A percentile compares a stretch with the other conserved stretches of the same genome.
Evolutionary conservation across 164 flowering plant species (phyloP).

Genomic region (Tetracentron sinense): DNA sequence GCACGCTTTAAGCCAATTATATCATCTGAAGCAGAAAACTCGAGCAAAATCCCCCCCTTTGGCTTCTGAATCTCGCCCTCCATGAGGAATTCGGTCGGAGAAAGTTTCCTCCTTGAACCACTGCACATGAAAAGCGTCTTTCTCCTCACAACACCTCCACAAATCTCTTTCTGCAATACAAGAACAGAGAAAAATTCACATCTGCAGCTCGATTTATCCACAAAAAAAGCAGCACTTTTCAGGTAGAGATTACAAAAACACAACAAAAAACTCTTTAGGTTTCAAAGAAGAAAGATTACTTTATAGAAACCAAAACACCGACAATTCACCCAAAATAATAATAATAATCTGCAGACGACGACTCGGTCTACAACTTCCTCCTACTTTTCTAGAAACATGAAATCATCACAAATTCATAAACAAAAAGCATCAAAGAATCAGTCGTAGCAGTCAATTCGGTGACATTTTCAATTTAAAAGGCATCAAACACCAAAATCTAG

Average conservation of each 20-base stretch:
- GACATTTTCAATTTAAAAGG: too few relatives aligned
- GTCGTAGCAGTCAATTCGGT: too few relatives aligned
- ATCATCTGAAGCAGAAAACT: conserved; percentile 18
- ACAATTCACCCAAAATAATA: too few relatives aligned
- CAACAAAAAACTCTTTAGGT: neutral
- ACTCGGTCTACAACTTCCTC: too few relatives aligned
- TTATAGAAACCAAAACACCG: too few relatives aligned
- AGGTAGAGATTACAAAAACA: neutral
- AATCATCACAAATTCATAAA: too few relatives aligned
- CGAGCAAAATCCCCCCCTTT: conserved; percentile 10
- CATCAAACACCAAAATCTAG: too few relatives aligned
- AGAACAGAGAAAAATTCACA: neutral
- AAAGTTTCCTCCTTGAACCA: conserved; percentile 5
- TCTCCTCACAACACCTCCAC: neutral
- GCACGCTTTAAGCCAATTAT: conserved; percentile 4
- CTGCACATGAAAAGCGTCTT: neutral
- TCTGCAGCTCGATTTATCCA: neutral
- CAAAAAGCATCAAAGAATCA: too few relatives aligned
- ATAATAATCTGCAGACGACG: too few relatives aligned
- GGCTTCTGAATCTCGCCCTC: conserved; percentile 1
- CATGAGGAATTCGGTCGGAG: conserved; percentile 6
- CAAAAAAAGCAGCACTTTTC: too few relatives aligned
- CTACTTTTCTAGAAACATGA: too few relatives aligned
- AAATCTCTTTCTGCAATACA: neutral
- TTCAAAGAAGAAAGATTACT: too few relatives aligned